These are phyloP conservation scores for Beauveria australis DNA, from an alignment of 2,329 filamentous ascomycete genomes.

Conservation along the genomic window DNA sequence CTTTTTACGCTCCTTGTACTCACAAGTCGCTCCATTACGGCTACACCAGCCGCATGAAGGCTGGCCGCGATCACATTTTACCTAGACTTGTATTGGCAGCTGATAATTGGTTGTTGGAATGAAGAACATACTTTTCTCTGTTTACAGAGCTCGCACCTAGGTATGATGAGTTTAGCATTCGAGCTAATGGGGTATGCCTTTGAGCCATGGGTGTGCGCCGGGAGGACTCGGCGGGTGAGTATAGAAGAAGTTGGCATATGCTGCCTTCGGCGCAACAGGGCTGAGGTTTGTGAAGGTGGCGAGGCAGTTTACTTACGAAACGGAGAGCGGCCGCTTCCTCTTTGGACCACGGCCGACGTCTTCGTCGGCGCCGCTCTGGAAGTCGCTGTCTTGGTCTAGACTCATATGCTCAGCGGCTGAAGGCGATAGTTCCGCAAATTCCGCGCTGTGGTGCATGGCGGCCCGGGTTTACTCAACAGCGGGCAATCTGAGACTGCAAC, in stretches of 20 bases:
- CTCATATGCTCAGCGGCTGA: constrained; percentile 24
- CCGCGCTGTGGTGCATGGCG: not conserved
- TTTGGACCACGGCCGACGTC: constrained; percentile 40
- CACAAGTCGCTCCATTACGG: constrained; percentile 54
- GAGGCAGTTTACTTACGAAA: constrained; percentile 39
- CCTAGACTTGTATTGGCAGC: constrained; percentile 30
- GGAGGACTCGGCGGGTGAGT: not conserved
- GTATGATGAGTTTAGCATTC: constrained; percentile 28
- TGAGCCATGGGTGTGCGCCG: not conserved
- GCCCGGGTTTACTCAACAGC: not conserved
- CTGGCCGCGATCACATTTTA: constrained; percentile 69
- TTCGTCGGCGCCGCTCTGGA: constrained; percentile 41
- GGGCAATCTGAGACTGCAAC: not conserved
- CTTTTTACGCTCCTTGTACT: constrained; percentile 63
- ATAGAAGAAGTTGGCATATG: not conserved
- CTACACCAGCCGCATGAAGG: constrained; percentile 63
- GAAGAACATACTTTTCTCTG: constrained; percentile 57
- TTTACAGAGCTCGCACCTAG: constrained; percentile 70
- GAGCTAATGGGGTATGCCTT: constrained; percentile 11
- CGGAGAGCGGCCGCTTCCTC: constrained; percentile 52
- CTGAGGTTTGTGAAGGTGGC: constrained; percentile 7
- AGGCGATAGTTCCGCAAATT: constrained; percentile 15
- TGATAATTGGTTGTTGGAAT: constrained; percentile 9
- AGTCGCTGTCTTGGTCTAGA: constrained; percentile 39
- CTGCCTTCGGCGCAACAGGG: not conserved